These are phyloP conservation scores for Nicotiana tabacum DNA, from an alignment of 257 asterid genomes.

Conservation along the genomic window DNA sequence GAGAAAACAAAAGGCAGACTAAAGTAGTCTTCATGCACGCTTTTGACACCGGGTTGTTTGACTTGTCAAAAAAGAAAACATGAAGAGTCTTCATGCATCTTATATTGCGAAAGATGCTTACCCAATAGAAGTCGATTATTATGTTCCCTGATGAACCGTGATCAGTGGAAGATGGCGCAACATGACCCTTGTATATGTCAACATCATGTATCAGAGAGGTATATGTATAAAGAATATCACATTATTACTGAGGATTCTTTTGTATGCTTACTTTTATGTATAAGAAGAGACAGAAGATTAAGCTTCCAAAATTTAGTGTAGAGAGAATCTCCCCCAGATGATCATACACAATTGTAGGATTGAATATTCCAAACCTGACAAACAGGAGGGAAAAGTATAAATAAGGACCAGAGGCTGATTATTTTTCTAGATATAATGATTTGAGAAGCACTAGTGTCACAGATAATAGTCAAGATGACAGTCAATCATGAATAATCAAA, in stretches of 20 bases:
- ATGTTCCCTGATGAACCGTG: constrained; percentile 89
- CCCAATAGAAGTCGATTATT: constrained; percentile 92
- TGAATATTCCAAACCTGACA: constrained; percentile 82
- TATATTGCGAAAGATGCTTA: constrained; percentile 30
- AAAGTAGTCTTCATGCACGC: background rate
- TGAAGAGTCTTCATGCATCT: background rate
- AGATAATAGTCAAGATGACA: background rate
- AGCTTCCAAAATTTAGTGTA: constrained; percentile 83
- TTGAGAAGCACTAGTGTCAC: background rate
- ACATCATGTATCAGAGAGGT: constrained; percentile 31
- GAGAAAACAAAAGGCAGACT: background rate
- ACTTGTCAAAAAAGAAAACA: background rate
- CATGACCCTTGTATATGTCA: constrained; percentile 54
- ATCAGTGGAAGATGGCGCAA: constrained; percentile 87
- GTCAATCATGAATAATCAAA: background rate
- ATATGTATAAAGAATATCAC: background rate
- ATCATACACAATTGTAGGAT: constrained; percentile 79
- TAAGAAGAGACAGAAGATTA: constrained; percentile 67
- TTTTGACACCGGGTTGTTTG: background rate
- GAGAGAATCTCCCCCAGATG: constrained; percentile 92
- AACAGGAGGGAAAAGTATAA: constrained; percentile 7
- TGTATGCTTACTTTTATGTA: constrained; percentile 66
- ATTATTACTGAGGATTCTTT: constrained; percentile 4
- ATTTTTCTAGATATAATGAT: background rate
- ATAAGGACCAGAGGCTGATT: background rate